phyloP scores from a whole-genome alignment of 2,329 filamentous ascomycete genomes.

The Monosporascus sp. region DNA sequence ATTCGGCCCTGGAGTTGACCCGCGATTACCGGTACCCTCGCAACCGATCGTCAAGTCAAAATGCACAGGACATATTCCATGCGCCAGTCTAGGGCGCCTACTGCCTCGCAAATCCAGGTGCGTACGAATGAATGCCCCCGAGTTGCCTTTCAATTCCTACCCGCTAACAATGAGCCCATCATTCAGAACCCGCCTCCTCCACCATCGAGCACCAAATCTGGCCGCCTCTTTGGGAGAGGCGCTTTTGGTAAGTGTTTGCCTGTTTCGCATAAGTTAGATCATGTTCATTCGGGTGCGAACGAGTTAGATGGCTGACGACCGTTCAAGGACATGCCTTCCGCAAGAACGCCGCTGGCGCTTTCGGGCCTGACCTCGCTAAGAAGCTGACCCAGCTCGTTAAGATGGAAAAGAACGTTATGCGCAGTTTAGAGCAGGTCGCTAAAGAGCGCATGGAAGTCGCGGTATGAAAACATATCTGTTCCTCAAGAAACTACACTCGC shows the following conservation, averaged over 20 bases:
- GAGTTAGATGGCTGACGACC: constrained; percentile 15
- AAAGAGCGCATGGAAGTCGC: constrained; percentile 98
- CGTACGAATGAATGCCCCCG: constrained; percentile 13
- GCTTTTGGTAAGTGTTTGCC: constrained; percentile 66
- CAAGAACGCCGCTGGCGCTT: constrained; percentile 69
- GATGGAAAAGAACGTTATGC: constrained; percentile 99
- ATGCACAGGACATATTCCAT: constrained; percentile 99
- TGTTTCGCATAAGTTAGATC: neutral
- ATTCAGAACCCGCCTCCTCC: constrained; percentile 89
- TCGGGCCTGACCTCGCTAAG: constrained; percentile 84
- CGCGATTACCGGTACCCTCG: neutral
- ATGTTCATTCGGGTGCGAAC: neutral
- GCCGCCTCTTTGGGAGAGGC: constrained; percentile 79
- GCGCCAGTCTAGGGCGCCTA: constrained; percentile 94
- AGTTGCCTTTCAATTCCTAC: neutral
- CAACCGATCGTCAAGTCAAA: constrained; percentile 26
- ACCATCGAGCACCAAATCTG: constrained; percentile 82
- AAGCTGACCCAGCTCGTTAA: constrained; percentile 97
- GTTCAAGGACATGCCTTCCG: constrained; percentile 59
- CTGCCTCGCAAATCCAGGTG: constrained; percentile 70
- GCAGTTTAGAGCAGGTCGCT: constrained; percentile 90
- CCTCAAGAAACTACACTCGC: neutral
- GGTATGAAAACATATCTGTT: constrained; percentile 50
- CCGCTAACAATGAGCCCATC: neutral
- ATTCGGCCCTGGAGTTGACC: neutral